phyloP scores from a whole-genome alignment of 1,284 basidiomycete genomes.

The Omphalotus olearius region DNA sequence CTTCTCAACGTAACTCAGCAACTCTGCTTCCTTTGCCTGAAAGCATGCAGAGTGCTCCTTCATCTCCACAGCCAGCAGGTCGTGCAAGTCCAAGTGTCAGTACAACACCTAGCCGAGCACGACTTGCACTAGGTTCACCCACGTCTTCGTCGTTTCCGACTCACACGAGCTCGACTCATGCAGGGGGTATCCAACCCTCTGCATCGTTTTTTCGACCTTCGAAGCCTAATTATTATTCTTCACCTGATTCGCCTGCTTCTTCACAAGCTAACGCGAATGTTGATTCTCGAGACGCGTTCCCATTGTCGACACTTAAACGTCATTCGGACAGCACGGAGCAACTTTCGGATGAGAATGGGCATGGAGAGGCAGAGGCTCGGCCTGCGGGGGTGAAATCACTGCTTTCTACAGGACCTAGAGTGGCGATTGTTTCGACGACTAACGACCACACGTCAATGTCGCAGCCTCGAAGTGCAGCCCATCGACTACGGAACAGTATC shows the following conservation, averaged over 20 bases:
- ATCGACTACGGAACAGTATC: constrained; percentile 43
- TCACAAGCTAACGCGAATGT: constrained; percentile 18
- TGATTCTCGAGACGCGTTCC: constrained; percentile 17
- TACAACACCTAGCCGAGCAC: background rate
- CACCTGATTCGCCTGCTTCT: constrained; percentile 30
- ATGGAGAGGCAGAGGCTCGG: constrained; percentile 16
- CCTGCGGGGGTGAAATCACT: constrained; percentile 46
- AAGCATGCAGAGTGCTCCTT: constrained; percentile 2
- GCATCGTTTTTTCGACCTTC: constrained; percentile 72
- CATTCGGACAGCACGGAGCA: constrained; percentile 20
- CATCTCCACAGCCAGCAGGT: background rate
- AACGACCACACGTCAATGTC: constrained; percentile 10
- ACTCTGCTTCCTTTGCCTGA: constrained; percentile 14
- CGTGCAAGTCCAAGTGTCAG: constrained; percentile 2
- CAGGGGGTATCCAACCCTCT: constrained; percentile 68
- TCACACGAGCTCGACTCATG: constrained; percentile 47
- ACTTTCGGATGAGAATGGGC: constrained; percentile 20
- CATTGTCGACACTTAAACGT: constrained; percentile 14
- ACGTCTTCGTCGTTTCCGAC: constrained; percentile 18
- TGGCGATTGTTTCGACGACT: background rate
- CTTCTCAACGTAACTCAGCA: constrained; percentile 9
- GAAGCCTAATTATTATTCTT: constrained; percentile 31
- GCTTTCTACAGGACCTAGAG: constrained; percentile 38
- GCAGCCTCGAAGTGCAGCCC: constrained; percentile 1
- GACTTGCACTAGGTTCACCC: constrained; percentile 7